A percentile compares a stretch with the other conserved stretches of the same genome.
phyloP scores from a whole-genome alignment of 306 rosid species.

The Aeschynomene evenia region DNA sequence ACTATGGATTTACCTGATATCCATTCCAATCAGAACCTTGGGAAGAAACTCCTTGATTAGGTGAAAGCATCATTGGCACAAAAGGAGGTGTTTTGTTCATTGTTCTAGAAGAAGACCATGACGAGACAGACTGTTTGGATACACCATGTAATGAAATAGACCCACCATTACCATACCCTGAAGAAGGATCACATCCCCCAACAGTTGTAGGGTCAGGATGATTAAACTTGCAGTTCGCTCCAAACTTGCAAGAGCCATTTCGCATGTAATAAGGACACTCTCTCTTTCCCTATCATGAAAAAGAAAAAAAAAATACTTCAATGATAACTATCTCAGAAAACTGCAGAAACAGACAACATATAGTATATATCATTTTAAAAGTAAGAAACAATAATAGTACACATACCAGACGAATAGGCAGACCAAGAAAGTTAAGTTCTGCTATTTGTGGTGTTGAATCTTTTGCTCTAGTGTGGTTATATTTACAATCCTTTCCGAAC shows the following conservation, averaged over 20 bases:
- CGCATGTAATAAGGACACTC: slow-evolving; percentile 95
- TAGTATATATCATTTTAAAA: background rate
- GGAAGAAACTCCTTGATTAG: slow-evolving; percentile 58
- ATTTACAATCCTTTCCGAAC: slow-evolving; percentile 79
- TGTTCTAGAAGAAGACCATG: slow-evolving; percentile 69
- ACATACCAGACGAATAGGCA: slow-evolving; percentile 90
- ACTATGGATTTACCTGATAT: slow-evolving; percentile 59
- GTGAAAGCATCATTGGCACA: slow-evolving; percentile 62
- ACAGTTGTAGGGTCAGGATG: slow-evolving; percentile 91
- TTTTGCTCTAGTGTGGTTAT: slow-evolving; percentile 62
- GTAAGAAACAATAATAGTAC: slow-evolving; percentile 8
- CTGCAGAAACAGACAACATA: slow-evolving; percentile 19
- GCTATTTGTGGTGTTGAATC: slow-evolving; percentile 33
- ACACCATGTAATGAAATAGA: slow-evolving; percentile 52
- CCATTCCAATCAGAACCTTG: slow-evolving; percentile 76
- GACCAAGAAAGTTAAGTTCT: slow-evolving; percentile 80
- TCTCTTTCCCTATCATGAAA: slow-evolving; percentile 67
- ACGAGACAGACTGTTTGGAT: slow-evolving; percentile 49
- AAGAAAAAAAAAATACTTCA: slow-evolving; percentile 13
- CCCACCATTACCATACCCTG: slow-evolving; percentile 63
- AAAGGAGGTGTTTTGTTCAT: slow-evolving; percentile 64
- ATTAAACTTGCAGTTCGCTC: slow-evolving; percentile 85
- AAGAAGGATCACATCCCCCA: slow-evolving; percentile 54
- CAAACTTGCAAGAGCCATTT: slow-evolving; percentile 94
- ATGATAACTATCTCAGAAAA: slow-evolving; percentile 22